Evolutionary conservation across 345 rosid genomes (phyloP).

Genomic region (Populus alba): DNA sequence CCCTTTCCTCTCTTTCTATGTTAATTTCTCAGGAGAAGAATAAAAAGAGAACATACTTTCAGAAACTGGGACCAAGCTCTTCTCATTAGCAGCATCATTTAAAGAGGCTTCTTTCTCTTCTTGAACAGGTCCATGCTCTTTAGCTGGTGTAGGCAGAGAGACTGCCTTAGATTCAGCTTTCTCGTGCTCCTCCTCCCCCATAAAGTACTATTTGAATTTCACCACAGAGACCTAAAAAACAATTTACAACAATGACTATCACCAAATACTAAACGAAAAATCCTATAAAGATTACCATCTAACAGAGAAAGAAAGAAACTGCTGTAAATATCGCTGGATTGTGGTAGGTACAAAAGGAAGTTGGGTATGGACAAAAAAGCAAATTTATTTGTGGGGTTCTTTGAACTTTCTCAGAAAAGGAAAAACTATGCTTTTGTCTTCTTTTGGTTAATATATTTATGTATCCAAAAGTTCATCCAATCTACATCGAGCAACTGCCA

Average conservation of each 20-base stretch:
- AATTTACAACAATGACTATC: background rate
- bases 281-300: background rate
- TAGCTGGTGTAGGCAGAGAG: slow-evolving; percentile 1
- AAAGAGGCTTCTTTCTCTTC: slow-evolving; percentile 1
- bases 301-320: background rate
- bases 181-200: slow-evolving; percentile 36
- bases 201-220: slow-evolving; percentile 31
- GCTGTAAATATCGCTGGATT: background rate
- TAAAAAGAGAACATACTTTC: slow-evolving; percentile 18
- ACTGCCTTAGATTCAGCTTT: slow-evolving; percentile 16
- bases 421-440: background rate
- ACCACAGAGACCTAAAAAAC: slow-evolving; percentile 10
- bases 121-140: slow-evolving; percentile 11
- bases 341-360: slow-evolving; percentile 3
- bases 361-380: background rate
- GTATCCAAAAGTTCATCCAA: background rate
- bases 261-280: too few relatives aligned
- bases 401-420: background rate
- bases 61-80: slow-evolving; percentile 16
- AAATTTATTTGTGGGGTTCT: background rate
- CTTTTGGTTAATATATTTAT: background rate
- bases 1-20: too few relatives aligned
- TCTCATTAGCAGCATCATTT: background rate
- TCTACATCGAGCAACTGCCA: background rate
- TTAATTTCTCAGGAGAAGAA: background rate